Evolutionary conservation across 192 early-diverging fungal species (phyloP), one percentile per base, ranked within the genome.

Genomic region (Entomortierella chlamydospora): DNA sequence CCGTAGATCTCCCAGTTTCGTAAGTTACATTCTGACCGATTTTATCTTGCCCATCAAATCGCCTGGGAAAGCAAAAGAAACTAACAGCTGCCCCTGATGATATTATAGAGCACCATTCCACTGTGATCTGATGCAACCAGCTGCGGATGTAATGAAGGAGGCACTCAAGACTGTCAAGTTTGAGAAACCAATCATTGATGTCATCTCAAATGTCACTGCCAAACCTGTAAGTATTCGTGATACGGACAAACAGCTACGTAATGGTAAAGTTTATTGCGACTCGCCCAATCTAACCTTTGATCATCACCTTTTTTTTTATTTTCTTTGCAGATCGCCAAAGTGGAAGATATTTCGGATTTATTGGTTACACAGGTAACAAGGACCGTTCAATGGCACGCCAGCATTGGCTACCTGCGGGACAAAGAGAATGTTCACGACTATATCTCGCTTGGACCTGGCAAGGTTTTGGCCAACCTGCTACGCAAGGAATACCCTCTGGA

Each of bases 171-270:
- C 79, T 45, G 84, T 92, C 12, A 87, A 91, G 43, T 92, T 99
- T 39, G 53, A 85, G n/a, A 83, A 86, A 31, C 96, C 95, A 39
- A 59, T 79, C 15, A 91, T 97, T 50, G 90, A 95, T 41, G 92
- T 99, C 20, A 91, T 99, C 34, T 96, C 95, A 12, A 99, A 99
- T 81, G 95, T 96, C 23, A 96, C 95, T 5, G 95, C 92, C 13
- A 79, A 81, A 33, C 96, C 97, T 12, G 91, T 97, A 84, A 78
- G 80, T 82, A n/a, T 47, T 53, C 53, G 26, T 30, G 15, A 26
- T 17, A 15, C 26, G n/a, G n/a, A n/a, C n/a, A n/a, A n/a, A n/a
- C n/a, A n/a, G n/a, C n/a, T n/a, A n/a, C n/a, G n/a, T n/a, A n/a
- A n/a, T n/a, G n/a, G n/a, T n/a, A n/a, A n/a, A n/a, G n/a, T n/a